Conservation (phyloP, 192 early-diverging fungal species). For the Spizellomyces punctatus region DNA sequence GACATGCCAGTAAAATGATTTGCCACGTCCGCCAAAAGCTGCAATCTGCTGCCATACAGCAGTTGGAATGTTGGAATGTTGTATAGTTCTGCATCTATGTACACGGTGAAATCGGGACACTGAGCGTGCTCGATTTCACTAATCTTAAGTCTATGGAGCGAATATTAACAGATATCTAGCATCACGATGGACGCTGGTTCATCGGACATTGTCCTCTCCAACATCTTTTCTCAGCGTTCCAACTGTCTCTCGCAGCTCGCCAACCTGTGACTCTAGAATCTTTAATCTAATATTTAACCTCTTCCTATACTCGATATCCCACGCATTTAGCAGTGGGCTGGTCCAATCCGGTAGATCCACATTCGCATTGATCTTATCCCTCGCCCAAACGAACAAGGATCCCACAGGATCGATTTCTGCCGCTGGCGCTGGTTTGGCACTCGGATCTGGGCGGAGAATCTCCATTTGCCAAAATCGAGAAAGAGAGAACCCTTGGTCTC, state of each 20-base stretch:
- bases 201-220: neutral
- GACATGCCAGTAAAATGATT: no score
- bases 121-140: no score
- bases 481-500: neutral
- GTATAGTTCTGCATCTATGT: no score
- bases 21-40: no score
- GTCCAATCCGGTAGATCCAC: slow-evolving; percentile 42
- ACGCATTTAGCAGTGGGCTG: slow-evolving; percentile 48
- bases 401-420: slow-evolving; percentile 20
- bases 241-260: slow-evolving; percentile 34
- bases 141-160: neutral
- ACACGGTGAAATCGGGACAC: no score
- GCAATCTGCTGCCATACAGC: no score
- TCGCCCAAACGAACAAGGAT: slow-evolving; percentile 11
- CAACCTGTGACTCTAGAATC: slow-evolving; percentile 45
- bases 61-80: no score
- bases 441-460: neutral
- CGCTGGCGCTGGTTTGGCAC: neutral
- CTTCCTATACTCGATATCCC: slow-evolving; percentile 52
- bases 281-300: slow-evolving; percentile 40
- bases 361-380: slow-evolving; percentile 25
- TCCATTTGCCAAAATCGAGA: slow-evolving; percentile 3
- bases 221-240: slow-evolving; percentile 14
- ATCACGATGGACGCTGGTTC: no score
- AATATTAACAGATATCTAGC: neutral